Evolutionary conservation across 2,329 filamentous ascomycete genomes (phyloP), one percentile per base, ranked within the genome.

Genomic region (Penicillium sp.): DNA sequence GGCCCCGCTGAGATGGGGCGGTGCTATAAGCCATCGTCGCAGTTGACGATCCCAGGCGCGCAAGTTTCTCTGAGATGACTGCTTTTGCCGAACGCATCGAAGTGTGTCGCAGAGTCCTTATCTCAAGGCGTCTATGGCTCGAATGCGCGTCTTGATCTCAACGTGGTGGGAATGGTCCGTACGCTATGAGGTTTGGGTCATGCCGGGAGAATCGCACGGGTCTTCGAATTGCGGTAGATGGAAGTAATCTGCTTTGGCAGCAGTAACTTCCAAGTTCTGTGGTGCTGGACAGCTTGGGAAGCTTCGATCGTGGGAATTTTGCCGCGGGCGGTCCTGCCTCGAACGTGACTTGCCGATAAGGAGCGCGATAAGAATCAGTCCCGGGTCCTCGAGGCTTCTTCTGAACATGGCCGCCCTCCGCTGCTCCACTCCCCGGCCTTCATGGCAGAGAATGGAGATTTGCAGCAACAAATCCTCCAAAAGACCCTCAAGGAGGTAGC

Each of bases 401-500:
- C 43, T 30, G 3, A 19, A 6, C 3, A 8, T 33, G 30, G 35
- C 35, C 35, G 35, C 35, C 35, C 38, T 43, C 37, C 40, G 13
- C 38, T 40, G 19, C 16, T 28, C 43, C 10, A 51, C 33, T 19
- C 53, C 53, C 49, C 28, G 33, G 67, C 62, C 60, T 59, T 51
- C 51, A 79, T 79, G 75, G 71, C 75, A 66, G 73, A 78, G 65
- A 72, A 77, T 74, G 73, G 72, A 62, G 75, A 78, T 65, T 60
- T 79, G 55, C 76, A 73, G 65, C 78, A 79, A 60, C 70, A 78
- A 67, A 75, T 82, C 28, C 73, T 82, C 48, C 77, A 79, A 52
- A 76, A 74, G 37, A 82, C 80, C 0, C 73, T 82, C 5, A 63
- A 72, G n/a, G 79, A 82, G 70, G 78, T 81, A 63, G 70, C 69